A percentile compares a stretch with the other conserved stretches of the same genome.
phyloP scores from a whole-genome alignment of 2,329 filamentous ascomycete species.

The Aspergillus latus region DNA sequence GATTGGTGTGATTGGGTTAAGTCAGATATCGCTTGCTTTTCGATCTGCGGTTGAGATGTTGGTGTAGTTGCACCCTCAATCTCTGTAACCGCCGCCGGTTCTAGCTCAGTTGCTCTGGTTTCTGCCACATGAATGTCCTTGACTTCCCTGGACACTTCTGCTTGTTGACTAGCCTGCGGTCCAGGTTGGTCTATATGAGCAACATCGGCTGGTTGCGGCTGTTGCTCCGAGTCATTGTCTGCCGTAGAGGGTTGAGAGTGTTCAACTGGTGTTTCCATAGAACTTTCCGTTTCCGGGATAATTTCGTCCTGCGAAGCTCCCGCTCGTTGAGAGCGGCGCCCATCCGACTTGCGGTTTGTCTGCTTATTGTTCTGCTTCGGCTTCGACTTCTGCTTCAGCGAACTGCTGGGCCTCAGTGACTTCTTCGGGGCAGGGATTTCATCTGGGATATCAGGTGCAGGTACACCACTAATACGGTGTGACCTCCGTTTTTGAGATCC shows the following conservation, averaged over 20 bases:
- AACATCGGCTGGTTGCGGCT: neutral
- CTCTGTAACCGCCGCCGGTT: neutral
- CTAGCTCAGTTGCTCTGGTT: neutral
- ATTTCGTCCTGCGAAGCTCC: neutral
- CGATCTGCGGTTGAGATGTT: neutral
- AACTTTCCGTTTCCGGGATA: neutral
- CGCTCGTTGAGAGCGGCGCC: constrained; percentile 5
- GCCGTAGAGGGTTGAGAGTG: neutral
- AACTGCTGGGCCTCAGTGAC: constrained; percentile 19
- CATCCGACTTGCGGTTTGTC: constrained; percentile 9
- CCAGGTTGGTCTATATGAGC: neutral
- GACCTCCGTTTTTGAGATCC: constrained; percentile 34
- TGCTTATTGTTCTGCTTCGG: constrained; percentile 17
- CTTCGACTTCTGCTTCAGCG: constrained; percentile 18
- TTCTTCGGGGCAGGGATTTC: constrained; percentile 17
- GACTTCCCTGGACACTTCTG: neutral
- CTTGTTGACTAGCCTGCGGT: neutral
- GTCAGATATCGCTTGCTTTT: neutral
- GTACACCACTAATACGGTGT: constrained; percentile 27
- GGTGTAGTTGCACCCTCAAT: neutral
- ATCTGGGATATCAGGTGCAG: constrained; percentile 15
- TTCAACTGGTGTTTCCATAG: neutral
- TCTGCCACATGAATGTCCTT: constrained; percentile 22
- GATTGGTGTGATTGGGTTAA: neutral
- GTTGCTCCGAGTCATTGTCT: neutral